These are phyloP conservation scores for Xylariaceae sp. DNA, from an alignment of 2,329 filamentous ascomycete genomes.

Conservation along the genomic window DNA sequence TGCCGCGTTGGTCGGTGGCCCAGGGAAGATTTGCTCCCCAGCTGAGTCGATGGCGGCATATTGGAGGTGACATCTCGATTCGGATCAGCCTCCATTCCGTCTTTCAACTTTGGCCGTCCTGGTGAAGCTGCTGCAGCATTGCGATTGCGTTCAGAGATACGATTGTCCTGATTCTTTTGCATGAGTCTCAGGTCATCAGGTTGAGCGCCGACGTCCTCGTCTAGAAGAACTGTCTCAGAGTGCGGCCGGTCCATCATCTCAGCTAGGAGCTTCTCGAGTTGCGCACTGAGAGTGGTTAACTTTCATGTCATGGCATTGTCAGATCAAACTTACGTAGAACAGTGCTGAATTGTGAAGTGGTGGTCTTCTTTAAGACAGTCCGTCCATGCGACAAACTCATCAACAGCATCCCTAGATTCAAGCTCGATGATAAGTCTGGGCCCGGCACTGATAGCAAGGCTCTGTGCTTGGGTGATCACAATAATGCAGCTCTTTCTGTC, in stretches of 20 bases:
- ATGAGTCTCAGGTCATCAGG: constrained; percentile 26
- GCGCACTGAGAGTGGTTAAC: constrained; percentile 16
- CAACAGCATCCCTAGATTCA: constrained; percentile 9
- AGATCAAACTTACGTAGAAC: constrained; percentile 8
- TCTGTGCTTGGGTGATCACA: constrained; percentile 1
- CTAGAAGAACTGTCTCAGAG: constrained; percentile 4
- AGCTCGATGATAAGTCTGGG: constrained; percentile 28
- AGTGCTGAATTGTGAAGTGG: not conserved
- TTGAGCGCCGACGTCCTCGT: not conserved
- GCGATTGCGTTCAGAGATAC: not conserved
- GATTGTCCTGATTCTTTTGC: constrained; percentile 18
- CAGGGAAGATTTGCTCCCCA: not conserved
- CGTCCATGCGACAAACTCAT: constrained; percentile 25
- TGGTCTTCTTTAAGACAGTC: not conserved
- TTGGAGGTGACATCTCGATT: too few species aligned
- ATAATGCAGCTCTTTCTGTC: constrained; percentile 10
- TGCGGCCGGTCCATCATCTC: constrained; percentile 12
- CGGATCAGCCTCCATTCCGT: constrained; percentile 17
- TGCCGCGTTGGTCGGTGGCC: constrained; percentile 4
- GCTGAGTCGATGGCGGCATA: too few species aligned
- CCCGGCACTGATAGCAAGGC: constrained; percentile 6
- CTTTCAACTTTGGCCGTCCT: constrained; percentile 19
- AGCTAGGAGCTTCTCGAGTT: constrained; percentile 15
- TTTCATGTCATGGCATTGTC: not conserved
- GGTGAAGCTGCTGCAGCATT: not conserved